Conservation (phyloP, 2,329 filamentous ascomycete genomes). For the Phyllosticta paracitricarpa region DNA sequence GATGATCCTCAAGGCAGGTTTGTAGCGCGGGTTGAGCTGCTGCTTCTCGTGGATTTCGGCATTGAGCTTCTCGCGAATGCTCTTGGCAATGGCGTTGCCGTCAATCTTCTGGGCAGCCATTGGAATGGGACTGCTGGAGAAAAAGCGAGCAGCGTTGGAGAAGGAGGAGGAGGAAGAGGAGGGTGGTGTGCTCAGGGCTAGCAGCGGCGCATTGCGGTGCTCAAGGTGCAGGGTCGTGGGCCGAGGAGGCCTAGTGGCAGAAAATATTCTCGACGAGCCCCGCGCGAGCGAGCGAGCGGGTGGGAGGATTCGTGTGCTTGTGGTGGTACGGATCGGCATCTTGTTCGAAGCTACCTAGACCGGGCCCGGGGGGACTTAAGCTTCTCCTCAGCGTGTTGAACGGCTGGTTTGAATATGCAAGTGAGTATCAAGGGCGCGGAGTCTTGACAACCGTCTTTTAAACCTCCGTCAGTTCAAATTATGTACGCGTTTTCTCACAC, state of each 20-base stretch:
- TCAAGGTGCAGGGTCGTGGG: neutral
- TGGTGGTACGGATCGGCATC: neutral
- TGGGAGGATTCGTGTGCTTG: neutral
- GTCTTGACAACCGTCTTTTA: neutral
- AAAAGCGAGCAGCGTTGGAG: slow-evolving; percentile 17
- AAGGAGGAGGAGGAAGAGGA: neutral
- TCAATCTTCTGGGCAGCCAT: slow-evolving; percentile 92
- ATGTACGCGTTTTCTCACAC: neutral
- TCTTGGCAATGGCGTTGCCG: slow-evolving; percentile 88
- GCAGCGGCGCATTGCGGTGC: neutral
- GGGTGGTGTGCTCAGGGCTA: slow-evolving; percentile 3
- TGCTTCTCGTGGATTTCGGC: slow-evolving; percentile 74
- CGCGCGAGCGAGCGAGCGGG: neutral
- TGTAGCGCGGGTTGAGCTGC: slow-evolving; percentile 73
- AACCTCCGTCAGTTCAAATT: neutral
- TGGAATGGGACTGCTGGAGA: slow-evolving; percentile 45
- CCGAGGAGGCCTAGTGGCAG: neutral
- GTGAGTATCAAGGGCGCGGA: neutral
- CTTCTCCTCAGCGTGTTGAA: slow-evolving; percentile 9
- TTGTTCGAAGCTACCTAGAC: slow-evolving; percentile 3
- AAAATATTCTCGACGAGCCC: neutral
- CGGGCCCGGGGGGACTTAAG: neutral
- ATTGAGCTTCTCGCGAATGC: slow-evolving; percentile 73
- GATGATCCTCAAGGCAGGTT: slow-evolving; percentile 85
- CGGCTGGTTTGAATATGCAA: neutral